phyloP scores from a whole-genome alignment of 331 rosid species.

The Saraca asoca region DNA sequence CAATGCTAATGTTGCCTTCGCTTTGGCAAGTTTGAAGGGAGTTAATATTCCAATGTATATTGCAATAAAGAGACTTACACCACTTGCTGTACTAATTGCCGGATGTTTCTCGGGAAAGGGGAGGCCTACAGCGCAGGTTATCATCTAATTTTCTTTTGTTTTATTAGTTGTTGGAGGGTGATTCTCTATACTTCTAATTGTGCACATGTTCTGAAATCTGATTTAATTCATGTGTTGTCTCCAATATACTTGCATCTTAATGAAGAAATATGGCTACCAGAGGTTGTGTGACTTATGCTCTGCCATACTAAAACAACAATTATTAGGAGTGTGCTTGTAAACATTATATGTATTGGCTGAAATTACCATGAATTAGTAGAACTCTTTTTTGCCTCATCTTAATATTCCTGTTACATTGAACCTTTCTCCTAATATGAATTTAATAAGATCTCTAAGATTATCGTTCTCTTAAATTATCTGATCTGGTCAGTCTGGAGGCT shows the following conservation, averaged over 20 bases:
- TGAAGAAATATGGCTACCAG: too few relatives aligned
- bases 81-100: conserved; percentile 84
- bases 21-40: conserved; percentile 98
- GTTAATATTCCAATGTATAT: conserved; percentile 97
- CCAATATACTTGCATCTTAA: too few relatives aligned
- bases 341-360: neutral
- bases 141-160: neutral
- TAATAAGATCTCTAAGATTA: neutral
- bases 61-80: conserved; percentile 97
- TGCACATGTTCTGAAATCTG: neutral
- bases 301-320: neutral
- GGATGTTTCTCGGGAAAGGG: conserved; percentile 78
- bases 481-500: conserved; percentile 18
- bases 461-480: neutral
- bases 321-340: neutral
- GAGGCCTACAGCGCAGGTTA: conserved; percentile 75
- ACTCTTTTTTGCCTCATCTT: neutral
- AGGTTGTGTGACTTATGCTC: too few relatives aligned
- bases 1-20: conserved; percentile 95
- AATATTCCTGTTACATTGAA: too few relatives aligned
- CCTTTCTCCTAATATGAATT: too few relatives aligned
- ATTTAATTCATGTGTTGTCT: neutral
- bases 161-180: neutral
- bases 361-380: neutral
- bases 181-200: neutral